Conservation (phyloP, 345 rosid species). For the Excoecaria cochinchinensis region DNA sequence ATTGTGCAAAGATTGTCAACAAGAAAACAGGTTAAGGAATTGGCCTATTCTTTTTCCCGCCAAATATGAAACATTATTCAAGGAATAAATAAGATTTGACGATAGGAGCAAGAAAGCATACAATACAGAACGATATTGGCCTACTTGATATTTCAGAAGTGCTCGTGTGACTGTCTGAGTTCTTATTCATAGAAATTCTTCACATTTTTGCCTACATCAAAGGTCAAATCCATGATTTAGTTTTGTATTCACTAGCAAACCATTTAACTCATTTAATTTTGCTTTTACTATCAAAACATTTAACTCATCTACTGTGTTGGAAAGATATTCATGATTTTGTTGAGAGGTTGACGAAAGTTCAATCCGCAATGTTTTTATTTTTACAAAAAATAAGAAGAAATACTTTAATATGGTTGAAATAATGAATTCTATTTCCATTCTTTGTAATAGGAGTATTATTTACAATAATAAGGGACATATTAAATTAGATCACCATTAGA, state of each 20-base stretch:
- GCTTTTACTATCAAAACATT: background rate
- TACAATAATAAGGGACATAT: too few species aligned
- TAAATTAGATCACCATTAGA: too few species aligned
- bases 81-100: background rate
- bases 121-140: background rate
- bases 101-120: background rate
- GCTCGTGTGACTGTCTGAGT: background rate
- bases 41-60: background rate
- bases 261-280: background rate
- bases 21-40: background rate
- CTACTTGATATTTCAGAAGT: too few species aligned
- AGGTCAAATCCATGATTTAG: background rate
- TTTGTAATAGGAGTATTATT: too few species aligned
- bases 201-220: background rate
- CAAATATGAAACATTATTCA: background rate
- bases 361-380: too few species aligned
- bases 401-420: too few species aligned
- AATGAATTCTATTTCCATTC: too few species aligned
- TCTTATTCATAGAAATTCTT: background rate
- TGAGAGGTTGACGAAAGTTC: too few species aligned
- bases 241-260: background rate
- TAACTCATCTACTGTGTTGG: background rate
- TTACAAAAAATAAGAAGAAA: too few species aligned
- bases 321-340: too few species aligned
- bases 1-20: conserved; percentile 22